Evolutionary conservation across 768 basidiomycete species (phyloP).

Genomic region (Mycena vitilis): DNA sequence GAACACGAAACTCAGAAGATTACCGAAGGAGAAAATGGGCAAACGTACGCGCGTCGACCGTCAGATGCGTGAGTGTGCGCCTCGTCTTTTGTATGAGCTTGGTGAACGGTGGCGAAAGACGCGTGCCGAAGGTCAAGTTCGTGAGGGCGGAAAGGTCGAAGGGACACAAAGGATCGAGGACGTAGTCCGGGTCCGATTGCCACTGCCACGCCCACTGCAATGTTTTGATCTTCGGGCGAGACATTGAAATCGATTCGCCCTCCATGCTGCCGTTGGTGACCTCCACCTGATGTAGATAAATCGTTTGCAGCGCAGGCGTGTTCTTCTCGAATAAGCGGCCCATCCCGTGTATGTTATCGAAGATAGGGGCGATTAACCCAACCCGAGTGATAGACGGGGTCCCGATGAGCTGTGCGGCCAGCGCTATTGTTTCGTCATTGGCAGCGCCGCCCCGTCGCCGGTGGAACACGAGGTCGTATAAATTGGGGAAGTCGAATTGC

Average conservation of each 20-base stretch:
- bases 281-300: neutral
- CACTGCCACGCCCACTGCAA: neutral
- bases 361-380: conserved; percentile 7
- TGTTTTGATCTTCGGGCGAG: neutral
- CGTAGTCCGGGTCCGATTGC: neutral
- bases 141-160: conserved; percentile 8
- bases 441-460: neutral
- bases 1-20: too few species aligned
- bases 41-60: conserved; percentile 15
- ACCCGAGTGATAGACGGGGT: conserved; percentile 9
- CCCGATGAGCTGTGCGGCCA: conserved; percentile 6
- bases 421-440: neutral
- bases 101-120: neutral
- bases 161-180: neutral
- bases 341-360: neutral
- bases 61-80: neutral
- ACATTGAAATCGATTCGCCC: neutral
- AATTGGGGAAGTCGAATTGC: conserved; percentile 11
- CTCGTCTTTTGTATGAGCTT: neutral
- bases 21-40: too few species aligned
- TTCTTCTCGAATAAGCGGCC: conserved; percentile 10
- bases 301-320: neutral
- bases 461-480: conserved; percentile 17
- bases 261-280: neutral
- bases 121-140: neutral